phyloP scores from a whole-genome alignment of 805 yeast genomes.

The Metschnikowia gelsemii region DNA sequence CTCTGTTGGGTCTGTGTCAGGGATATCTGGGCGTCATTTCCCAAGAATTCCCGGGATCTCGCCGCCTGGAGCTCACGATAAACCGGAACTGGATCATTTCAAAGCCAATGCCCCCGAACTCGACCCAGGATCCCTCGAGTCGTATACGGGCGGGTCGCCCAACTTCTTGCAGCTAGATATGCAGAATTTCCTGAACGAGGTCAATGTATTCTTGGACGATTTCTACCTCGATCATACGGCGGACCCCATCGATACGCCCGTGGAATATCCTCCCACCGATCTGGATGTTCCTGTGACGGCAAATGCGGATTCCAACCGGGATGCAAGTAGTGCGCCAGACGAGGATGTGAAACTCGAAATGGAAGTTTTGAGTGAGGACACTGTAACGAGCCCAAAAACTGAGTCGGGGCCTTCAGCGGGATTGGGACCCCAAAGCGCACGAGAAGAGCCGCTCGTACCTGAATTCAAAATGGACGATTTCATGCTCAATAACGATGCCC shows the following conservation, averaged over 20 bases:
- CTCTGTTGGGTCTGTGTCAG: too few relatives aligned
- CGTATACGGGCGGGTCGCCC: not conserved
- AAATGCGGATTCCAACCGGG: too few relatives aligned
- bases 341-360: not conserved
- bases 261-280: not conserved
- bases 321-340: too few relatives aligned
- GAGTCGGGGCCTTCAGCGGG: not conserved
- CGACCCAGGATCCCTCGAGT: too few relatives aligned
- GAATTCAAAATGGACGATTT: conserved; percentile 28
- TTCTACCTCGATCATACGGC: conserved; percentile 22
- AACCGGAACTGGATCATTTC: too few relatives aligned
- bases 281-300: not conserved
- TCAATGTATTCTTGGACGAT: conserved; percentile 34
- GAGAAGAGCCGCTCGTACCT: not conserved
- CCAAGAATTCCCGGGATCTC: too few relatives aligned
- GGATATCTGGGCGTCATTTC: too few relatives aligned
- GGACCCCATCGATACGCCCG: conserved; percentile 1
- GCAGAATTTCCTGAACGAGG: conserved; percentile 33
- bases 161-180: conserved; percentile 14
- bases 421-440: not conserved
- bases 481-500: conserved; percentile 17
- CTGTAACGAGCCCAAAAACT: not conserved
- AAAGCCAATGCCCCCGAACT: too few relatives aligned
- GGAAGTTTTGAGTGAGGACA: too few relatives aligned
- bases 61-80: too few relatives aligned